These are phyloP conservation scores for Aphanoascus verrucosus DNA, from an alignment of 2,329 filamentous ascomycete species.

Conservation along the genomic window DNA sequence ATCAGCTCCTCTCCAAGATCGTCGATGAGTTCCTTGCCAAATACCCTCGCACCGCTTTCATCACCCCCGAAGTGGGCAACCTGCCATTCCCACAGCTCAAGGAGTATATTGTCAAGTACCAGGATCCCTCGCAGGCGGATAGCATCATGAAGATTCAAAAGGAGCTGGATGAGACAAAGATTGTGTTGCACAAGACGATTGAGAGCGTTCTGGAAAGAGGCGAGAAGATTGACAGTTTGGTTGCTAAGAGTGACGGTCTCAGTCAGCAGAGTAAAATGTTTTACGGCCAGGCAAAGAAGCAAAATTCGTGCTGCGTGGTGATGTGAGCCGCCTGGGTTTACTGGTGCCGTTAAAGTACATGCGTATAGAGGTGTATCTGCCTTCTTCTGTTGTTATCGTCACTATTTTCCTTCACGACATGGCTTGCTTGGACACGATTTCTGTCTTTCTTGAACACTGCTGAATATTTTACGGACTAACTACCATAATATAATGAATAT, in stretches of 20 bases:
- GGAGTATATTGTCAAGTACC: conserved; percentile 67
- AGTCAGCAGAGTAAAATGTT: conserved; percentile 96
- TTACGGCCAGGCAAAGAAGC: conserved; percentile 61
- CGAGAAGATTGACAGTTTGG: conserved; percentile 91
- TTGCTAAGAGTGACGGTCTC: conserved; percentile 83
- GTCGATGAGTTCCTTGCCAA: conserved; percentile 69
- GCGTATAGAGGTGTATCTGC: neutral
- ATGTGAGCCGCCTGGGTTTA: conserved; percentile 32
- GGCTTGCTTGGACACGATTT: too few relatives aligned
- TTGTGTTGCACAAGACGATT: conserved; percentile 93
- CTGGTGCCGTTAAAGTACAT: too few relatives aligned
- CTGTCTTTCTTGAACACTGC: too few relatives aligned
- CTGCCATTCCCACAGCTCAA: conserved; percentile 65
- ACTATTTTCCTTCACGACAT: too few relatives aligned
- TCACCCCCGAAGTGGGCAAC: conserved; percentile 38
- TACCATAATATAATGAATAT: too few relatives aligned
- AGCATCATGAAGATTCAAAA: conserved; percentile 93
- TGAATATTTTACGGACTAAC: too few relatives aligned
- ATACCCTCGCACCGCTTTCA: conserved; percentile 58
- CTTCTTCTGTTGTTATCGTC: neutral
- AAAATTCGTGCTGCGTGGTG: conserved; percentile 49
- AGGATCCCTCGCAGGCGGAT: conserved; percentile 80
- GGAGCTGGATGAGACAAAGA: conserved; percentile 95
- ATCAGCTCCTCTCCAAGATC: conserved; percentile 56
- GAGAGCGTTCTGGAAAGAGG: conserved; percentile 61